Evolutionary conservation across 129 eudicot species (phyloP), one percentile per base, ranked within the genome.

Genomic region (Oenanthe sinensis): DNA sequence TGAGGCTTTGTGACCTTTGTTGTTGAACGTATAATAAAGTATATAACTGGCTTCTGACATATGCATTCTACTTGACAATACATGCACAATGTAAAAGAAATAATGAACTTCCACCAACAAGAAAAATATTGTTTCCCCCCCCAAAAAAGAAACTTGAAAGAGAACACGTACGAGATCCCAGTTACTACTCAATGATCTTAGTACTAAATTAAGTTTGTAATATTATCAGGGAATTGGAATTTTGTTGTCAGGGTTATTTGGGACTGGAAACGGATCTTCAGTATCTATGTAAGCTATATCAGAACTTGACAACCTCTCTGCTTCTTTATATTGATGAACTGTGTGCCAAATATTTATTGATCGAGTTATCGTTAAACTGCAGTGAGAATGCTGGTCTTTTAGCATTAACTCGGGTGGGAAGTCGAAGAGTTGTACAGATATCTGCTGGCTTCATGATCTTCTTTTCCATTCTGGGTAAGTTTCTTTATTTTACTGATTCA

Each of bases 371-470:
- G 71, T 36, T 72, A 62, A 11, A 33, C 49, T 82, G 83, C 82
- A 90, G 95, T 65, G 95, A 90, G 77, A 90, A 90, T 86, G 95
- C 91, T 67, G 95, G 95, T 37, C 95, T 90, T 87, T 82, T 90
- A 77, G 91, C 89, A 75, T 80, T 90, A 82, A 90, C 95, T 58
- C 90, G 91, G 81, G 80, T 90, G 33, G 95, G 95, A 70, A 90
- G 95, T 82, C 85, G 95, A 78, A 86, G 91, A 80, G 95, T 90
- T 13, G 91, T 90, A 70, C 95, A 90, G 72, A 90, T 90, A 77
- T 90, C 95, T 45, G 91, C 95, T 8, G 95, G 84, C 26, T 90
- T 90, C 80, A 90, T 90, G 95, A 81, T 90, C 75, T 90, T 90
- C 88, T 90, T 90, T 81, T 87, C 95, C 13, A 80, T 90, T 48